These are phyloP conservation scores for Cordia subcordata DNA, from an alignment of 257 asterid species.

Conservation along the genomic window DNA sequence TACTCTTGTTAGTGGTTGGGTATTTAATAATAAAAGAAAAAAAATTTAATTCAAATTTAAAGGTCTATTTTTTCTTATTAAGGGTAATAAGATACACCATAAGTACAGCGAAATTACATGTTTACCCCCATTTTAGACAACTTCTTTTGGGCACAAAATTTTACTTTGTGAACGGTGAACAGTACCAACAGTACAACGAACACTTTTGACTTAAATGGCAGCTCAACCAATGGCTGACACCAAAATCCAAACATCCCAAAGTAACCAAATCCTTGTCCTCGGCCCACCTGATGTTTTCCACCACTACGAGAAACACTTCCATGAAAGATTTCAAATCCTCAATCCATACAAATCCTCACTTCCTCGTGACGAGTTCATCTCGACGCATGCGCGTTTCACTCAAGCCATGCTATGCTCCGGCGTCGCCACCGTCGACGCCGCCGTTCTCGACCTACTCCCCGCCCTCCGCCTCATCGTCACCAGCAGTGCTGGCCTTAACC, in stretches of 20 bases:
- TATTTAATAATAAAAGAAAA: no score
- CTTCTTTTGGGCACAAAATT: no score
- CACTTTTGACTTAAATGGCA: no score
- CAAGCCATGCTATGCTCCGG: slow-evolving; percentile 41
- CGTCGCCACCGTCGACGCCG: slow-evolving; percentile 22
- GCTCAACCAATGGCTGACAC: neutral
- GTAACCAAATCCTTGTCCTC: slow-evolving; percentile 29
- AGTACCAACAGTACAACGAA: no score
- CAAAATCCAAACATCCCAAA: neutral
- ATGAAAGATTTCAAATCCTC: slow-evolving; percentile 30
- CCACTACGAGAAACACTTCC: slow-evolving; percentile 17
- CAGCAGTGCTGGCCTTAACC: slow-evolving; percentile 60
- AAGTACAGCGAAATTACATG: no score
- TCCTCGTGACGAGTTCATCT: slow-evolving; percentile 43
- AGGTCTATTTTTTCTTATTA: no score
- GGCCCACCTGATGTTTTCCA: slow-evolving; percentile 46
- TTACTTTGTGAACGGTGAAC: no score
- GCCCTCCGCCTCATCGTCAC: slow-evolving; percentile 44
- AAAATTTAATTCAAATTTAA: no score
- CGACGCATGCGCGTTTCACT: slow-evolving; percentile 33
- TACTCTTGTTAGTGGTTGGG: no score
- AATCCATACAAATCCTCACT: slow-evolving; percentile 57
- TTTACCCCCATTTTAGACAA: no score
- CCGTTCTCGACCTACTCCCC: slow-evolving; percentile 42
- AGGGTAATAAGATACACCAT: no score